phyloP scores from a whole-genome alignment of 768 basidiomycete species.

The Coprinellus micaceus region DNA sequence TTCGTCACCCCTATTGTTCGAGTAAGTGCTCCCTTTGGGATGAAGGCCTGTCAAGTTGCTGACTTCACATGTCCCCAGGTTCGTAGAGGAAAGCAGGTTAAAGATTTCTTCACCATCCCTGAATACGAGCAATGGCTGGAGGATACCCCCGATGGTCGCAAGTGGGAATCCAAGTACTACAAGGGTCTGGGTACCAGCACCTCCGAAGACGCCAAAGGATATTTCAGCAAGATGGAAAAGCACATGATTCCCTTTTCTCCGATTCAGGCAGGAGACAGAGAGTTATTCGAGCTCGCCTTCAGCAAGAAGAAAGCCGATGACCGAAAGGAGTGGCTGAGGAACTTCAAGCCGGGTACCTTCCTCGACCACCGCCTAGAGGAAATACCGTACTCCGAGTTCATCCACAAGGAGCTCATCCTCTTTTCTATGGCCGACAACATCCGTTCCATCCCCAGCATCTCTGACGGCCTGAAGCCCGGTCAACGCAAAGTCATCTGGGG shows the following conservation, averaged over 20 bases:
- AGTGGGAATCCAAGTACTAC: constrained; percentile 95
- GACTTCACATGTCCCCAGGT: constrained; percentile 41
- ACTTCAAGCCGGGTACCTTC: constrained; percentile 94
- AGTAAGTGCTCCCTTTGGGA: constrained; percentile 39
- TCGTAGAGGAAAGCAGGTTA: constrained; percentile 71
- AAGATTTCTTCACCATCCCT: constrained; percentile 94
- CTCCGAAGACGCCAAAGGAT: constrained; percentile 85
- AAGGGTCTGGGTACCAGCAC: constrained; percentile 97
- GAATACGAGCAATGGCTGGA: constrained; percentile 94
- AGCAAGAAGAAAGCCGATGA: constrained; percentile 99
- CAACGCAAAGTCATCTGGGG: constrained; percentile 96
- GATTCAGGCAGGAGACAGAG: constrained; percentile 76
- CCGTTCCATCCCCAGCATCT: constrained; percentile 92
- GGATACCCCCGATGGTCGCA: constrained; percentile 66
- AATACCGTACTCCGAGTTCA: constrained; percentile 89
- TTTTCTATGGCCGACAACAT: constrained; percentile 99
- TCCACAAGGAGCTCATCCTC: constrained; percentile 95
- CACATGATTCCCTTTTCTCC: constrained; percentile 92
- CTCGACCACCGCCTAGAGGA: constrained; percentile 85
- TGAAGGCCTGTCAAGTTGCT: background rate
- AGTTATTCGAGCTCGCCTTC: constrained; percentile 94
- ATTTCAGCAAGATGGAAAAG: constrained; percentile 88
- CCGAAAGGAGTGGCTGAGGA: constrained; percentile 95
- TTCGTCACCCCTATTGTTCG: constrained; percentile 98
- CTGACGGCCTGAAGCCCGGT: constrained; percentile 95